Evolutionary conservation across 2,329 filamentous ascomycete species (phyloP), one percentile per base, ranked within the genome.

Genomic region (Exophiala sp.): DNA sequence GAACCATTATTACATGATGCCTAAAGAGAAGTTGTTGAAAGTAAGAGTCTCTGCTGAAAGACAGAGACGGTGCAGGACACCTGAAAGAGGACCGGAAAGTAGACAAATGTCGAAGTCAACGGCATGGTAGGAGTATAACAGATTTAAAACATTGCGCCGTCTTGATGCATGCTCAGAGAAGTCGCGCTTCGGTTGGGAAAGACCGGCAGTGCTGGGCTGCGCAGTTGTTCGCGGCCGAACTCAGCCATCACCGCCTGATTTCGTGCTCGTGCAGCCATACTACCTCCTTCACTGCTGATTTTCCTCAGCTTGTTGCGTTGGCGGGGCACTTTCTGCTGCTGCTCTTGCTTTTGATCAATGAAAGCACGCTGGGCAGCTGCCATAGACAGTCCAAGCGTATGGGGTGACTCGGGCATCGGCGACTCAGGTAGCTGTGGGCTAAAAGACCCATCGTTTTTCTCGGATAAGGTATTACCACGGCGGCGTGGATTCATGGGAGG

Each of bases 401-500:
- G 35, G 9, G 47, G 48, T 20, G 55, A 54, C 4, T 57, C 55
- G 3, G 50, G 43, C 16, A 36, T 49, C 5, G 42, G 12, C 33
- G 34, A 5, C 32, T 45, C 50, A 34, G 51, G 53, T 20, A 57
- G 47, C 14, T 48, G 50, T 6, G 53, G 54, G 20, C 54, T 59
- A n/a, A 50, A 46, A 33, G 18, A 48, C 10, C 16, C 40, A 12
- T 54, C 46, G 11, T 56, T 32, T 24, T 47, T 75, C 60, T 70
- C 74, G 29, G 66, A 76, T 60, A 66, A 72, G 47, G 65, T 75
- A 60, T 66, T 78, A 11, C 78, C 77, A 49, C 80, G 75, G 40
- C 82, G 75, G 54, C 78, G 77, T 1, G 82, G 81, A 63, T 84
- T 84, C 75, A 83, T 80, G 0, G 80, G 77, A 24, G 81, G 81